Percentiles rank a stretch among this genome's conserved stretches.
These are phyloP conservation scores for Aureobasidium sp. DNA, from an alignment of 2,329 filamentous ascomycete genomes.

Conservation along the genomic window DNA sequence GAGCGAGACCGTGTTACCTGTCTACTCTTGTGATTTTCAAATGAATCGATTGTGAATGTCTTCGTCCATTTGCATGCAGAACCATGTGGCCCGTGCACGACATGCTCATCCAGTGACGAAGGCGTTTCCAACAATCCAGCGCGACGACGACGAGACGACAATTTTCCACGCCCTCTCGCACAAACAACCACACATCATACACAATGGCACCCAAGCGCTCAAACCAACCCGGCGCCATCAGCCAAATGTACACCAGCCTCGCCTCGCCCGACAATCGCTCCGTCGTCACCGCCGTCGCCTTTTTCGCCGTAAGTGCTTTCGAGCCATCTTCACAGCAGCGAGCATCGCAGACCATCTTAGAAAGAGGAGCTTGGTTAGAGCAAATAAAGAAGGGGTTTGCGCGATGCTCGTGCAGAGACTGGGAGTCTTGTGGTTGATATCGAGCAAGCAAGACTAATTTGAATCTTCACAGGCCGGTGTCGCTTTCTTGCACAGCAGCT, in stretches of 20 bases:
- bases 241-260: constrained; percentile 34
- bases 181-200: background rate
- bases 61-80: background rate
- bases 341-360: background rate
- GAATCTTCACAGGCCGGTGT: constrained; percentile 38
- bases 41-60: background rate
- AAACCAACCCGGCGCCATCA: constrained; percentile 29
- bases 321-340: too few relatives aligned
- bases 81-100: background rate
- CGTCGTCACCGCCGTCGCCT: constrained; percentile 41
- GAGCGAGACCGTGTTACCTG: background rate
- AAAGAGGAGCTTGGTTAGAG: background rate
- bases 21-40: too few relatives aligned
- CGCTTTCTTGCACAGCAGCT: constrained; percentile 47
- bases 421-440: background rate
- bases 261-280: constrained; percentile 44
- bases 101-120: constrained; percentile 2
- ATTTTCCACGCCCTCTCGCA: background rate
- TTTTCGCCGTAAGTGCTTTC: constrained; percentile 43
- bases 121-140: background rate
- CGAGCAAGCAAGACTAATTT: constrained; percentile 3
- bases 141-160: background rate
- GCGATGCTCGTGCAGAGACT: background rate
- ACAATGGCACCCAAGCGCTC: constrained; percentile 17
- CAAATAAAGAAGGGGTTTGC: background rate